Evolutionary conservation across 495 filamentous ascomycete species (phyloP), one percentile per base, ranked within the genome.

Genomic region (Aspergillus nanangensis): DNA sequence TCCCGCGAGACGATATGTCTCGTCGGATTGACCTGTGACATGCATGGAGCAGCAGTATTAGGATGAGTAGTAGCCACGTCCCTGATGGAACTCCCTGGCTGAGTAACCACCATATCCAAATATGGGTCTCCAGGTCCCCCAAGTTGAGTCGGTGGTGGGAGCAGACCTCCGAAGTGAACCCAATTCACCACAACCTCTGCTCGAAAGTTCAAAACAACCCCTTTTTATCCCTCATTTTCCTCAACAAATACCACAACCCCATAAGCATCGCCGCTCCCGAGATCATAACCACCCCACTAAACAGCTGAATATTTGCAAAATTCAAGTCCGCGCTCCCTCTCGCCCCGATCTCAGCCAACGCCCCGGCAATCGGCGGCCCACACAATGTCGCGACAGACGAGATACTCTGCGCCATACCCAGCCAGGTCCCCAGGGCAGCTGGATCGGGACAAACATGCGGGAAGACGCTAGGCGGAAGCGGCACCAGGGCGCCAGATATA

Each of bases 331-430:
- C 47, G 19, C 52, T 61, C 1, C 52, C 55, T n/a, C 29, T 14
- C 9, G 58, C 51, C 11, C 47, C 47, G 27, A 61, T 41, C 8
- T 50, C 50, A 17, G 58, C 58, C 33, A 80, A 52, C 5, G 71
- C 72, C 0, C 85, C 87, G 0, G 77, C 82, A 35, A 90, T 76
- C 1, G 86, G 84, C 13, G 83, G 72, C 0, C 86, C 85, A 15
- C 81, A 80, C 25, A 90, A 63, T 21, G 70, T 71, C 3, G n/a
- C n/a, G 86, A 83, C 45, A 90, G 78, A 39, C 79, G 80, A 24
- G 38, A 87, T 75, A 9, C 73, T 79, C 42, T 88, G 86, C n/a
- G 80, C 71, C 82, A 89, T 87, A 14, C 85, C 87, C 61, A 88
- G 77, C 38, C 84, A 72, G 35, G 78, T 75, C 0, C 87, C 83